Conservation (phyloP, 1,284 basidiomycete genomes). For the Erythrobasidium hasegawianum region DNA sequence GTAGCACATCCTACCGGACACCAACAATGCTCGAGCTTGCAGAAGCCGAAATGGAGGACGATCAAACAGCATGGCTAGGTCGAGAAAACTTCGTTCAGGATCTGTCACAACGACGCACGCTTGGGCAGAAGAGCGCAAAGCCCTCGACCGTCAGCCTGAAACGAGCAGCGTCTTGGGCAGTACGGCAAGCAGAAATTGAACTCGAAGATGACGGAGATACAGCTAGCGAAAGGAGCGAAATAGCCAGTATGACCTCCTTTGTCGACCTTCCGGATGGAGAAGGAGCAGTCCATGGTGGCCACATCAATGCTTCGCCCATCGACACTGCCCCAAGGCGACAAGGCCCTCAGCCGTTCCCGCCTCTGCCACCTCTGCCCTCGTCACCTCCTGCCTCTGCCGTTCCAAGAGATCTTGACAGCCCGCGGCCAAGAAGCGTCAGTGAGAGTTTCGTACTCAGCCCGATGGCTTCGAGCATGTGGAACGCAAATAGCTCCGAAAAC, state of each 20-base stretch:
- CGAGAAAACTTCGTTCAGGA: slow-evolving; percentile 23
- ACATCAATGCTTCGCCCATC: no score
- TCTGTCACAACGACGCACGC: slow-evolving; percentile 7
- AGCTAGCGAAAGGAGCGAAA: background rate
- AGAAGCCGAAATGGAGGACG: background rate
- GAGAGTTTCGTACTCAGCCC: slow-evolving; percentile 4
- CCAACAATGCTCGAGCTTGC: background rate
- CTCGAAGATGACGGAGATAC: background rate
- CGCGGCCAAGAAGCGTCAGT: slow-evolving; percentile 20
- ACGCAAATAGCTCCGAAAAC: background rate
- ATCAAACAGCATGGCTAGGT: background rate
- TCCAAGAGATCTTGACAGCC: background rate
- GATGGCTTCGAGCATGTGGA: background rate
- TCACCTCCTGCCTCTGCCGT: background rate
- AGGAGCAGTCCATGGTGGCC: background rate
- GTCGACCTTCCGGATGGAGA: background rate
- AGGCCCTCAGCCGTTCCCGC: background rate
- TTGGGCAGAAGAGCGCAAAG: background rate
- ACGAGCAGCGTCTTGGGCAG: background rate
- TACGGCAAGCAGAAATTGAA: background rate
- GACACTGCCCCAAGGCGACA: background rate
- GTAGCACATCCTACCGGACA: no score
- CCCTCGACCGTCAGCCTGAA: background rate
- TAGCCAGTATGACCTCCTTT: background rate
- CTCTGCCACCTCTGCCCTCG: background rate